Percentiles rank a stretch among this genome's conserved stretches.
Evolutionary conservation across 202 grass and related monocot species (phyloP).

Genomic region (Saccharum hybrid): DNA sequence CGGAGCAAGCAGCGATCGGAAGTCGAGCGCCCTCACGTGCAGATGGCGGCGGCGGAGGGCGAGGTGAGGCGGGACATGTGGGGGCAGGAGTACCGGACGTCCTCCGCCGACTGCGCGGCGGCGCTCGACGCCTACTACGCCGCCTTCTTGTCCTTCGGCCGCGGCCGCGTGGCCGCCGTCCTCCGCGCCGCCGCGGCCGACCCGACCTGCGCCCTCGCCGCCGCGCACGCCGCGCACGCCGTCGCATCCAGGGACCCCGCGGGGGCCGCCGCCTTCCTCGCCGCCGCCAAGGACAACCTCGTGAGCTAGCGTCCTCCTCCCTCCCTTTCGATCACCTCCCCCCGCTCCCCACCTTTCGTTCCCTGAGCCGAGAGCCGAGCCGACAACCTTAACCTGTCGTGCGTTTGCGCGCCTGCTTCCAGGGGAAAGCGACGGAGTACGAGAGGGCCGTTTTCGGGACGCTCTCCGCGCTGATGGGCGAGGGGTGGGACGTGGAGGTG

Average conservation of each 20-base stretch:
- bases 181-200: slow-evolving; percentile 52
- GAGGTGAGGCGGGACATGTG: slow-evolving; percentile 59
- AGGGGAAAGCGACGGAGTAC: slow-evolving; percentile 59
- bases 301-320: slow-evolving; percentile 34
- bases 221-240: slow-evolving; percentile 55
- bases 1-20: background rate
- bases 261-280: slow-evolving; percentile 48
- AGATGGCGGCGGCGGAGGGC: slow-evolving; percentile 1
- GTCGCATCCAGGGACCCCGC: slow-evolving; percentile 43
- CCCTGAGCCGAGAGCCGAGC: background rate
- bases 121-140: slow-evolving; percentile 70
- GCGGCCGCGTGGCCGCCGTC: slow-evolving; percentile 40
- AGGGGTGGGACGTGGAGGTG: slow-evolving; percentile 48
- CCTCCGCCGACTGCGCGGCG: slow-evolving; percentile 59
- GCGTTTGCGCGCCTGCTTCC: background rate
- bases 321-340: background rate
- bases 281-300: slow-evolving; percentile 53
- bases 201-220: slow-evolving; percentile 59
- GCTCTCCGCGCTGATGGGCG: slow-evolving; percentile 54
- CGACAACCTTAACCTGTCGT: background rate
- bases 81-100: slow-evolving; percentile 65
- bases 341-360: background rate
- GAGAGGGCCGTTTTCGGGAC: slow-evolving; percentile 60
- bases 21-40: background rate
- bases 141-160: slow-evolving; percentile 53